Percentiles rank a stretch among this genome's conserved stretches.
Conservation (phyloP, 345 rosid genomes). For the Heritiera fomes region DNA sequence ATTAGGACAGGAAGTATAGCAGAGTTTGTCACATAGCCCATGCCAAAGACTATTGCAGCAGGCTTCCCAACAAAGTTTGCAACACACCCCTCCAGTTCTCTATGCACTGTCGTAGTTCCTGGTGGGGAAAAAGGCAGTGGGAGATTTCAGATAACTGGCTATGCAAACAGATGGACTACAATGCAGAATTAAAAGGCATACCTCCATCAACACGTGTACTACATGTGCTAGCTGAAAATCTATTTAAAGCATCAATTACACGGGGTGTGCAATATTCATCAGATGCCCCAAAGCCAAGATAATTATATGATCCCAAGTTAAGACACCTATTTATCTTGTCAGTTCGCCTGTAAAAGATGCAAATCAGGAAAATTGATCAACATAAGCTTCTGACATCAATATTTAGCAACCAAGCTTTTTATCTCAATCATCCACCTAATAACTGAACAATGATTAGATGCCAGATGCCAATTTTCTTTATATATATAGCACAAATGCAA, state of each 20-base stretch:
- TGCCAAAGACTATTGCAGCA: constrained; percentile 83
- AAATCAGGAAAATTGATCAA: background rate
- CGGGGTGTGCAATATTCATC: constrained; percentile 98
- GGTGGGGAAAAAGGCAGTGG: constrained; percentile 16
- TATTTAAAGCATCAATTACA: constrained; percentile 71
- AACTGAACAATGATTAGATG: background rate
- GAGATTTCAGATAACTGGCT: background rate
- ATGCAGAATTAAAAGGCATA: constrained; percentile 21
- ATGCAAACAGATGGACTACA: background rate
- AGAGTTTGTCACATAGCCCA: constrained; percentile 91
- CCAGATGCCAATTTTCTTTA: background rate
- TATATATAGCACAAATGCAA: background rate
- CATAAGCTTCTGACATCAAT: constrained; percentile 6
- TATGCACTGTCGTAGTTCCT: constrained; percentile 81
- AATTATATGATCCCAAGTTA: constrained; percentile 94
- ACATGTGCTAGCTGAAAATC: constrained; percentile 81
- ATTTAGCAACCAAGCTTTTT: background rate
- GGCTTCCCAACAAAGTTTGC: constrained; percentile 90
- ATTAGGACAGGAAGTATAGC: constrained; percentile 84
- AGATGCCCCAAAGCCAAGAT: constrained; percentile 92
- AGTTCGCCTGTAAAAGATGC: constrained; percentile 62
- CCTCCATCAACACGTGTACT: constrained; percentile 94
- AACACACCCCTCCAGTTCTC: constrained; percentile 77
- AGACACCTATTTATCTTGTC: constrained; percentile 69
- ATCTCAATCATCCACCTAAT: background rate